Conservation (phyloP, 192 early-diverging fungal species). For the Umbelopsis sp. region DNA sequence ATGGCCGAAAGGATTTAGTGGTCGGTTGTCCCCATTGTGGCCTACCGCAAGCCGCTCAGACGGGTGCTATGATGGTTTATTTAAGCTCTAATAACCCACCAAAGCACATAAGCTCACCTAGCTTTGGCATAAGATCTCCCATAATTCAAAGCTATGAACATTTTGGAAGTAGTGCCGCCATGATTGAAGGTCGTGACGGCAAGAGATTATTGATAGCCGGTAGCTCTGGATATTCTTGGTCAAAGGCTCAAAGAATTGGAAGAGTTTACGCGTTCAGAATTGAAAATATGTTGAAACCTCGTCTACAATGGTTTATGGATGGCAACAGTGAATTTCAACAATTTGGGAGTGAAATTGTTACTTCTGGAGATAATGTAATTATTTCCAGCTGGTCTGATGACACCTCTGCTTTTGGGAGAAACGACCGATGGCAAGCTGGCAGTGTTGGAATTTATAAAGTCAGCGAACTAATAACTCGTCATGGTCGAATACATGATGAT, state of each 20-base stretch:
- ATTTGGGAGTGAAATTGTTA: conserved; percentile 42
- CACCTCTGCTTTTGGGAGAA: conserved; percentile 2
- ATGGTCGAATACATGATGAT: conserved; percentile 12
- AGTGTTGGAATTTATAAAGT: conserved; percentile 37
- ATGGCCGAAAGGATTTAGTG: conserved; percentile 67
- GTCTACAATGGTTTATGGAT: conserved; percentile 30
- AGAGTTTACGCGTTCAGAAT: conserved; percentile 41
- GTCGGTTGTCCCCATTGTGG: conserved; percentile 65
- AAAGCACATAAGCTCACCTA: background rate
- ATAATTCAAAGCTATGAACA: conserved; percentile 27
- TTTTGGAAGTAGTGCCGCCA: conserved; percentile 28
- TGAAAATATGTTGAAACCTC: background rate
- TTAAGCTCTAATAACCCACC: conserved; percentile 19
- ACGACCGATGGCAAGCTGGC: conserved; percentile 43
- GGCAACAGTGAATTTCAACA: conserved; percentile 39
- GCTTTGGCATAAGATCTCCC: conserved; percentile 16
- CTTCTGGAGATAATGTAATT: background rate
- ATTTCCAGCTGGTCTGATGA: conserved; percentile 33
- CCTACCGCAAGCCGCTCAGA: conserved; percentile 32
- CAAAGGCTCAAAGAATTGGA: conserved; percentile 25
- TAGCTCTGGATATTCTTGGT: conserved; percentile 31
- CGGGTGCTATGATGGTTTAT: conserved; percentile 52
- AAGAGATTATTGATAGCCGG: conserved; percentile 31
- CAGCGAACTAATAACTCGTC: background rate
- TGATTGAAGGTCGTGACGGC: background rate